Evolutionary conservation across 2,329 filamentous ascomycete species (phyloP), one percentile per base, ranked within the genome.

Genomic region (Aspergillus aculeatinus): DNA sequence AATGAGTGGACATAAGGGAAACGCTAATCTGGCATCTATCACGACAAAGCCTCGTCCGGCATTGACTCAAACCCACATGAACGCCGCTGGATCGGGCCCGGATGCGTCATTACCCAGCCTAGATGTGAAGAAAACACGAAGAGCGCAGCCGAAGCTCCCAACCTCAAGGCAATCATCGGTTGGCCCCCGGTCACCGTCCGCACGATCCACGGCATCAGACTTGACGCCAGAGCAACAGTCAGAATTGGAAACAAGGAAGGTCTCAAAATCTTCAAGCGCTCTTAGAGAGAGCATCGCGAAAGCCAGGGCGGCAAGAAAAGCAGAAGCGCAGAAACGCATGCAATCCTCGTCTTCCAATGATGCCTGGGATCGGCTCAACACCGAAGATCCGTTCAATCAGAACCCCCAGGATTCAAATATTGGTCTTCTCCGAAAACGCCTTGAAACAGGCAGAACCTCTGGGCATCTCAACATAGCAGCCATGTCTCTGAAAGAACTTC

Each of bases 231-330:
- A 74, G 51, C 64, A 70, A 29, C 67, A 71, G 21, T 55, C 67
- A 3, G 71, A 73, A 49, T 55, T 55, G 23, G 76, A 79, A 59
- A 70, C 75, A 14, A 72, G 75, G 39, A 83, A 80, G 60, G 74
- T 74, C 0, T 76, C 80, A 5, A 95, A 90, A 68, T 92, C 92
- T 0, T 97, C 94, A 0, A 81, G 85, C 16, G 88, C 92, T 0
- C 78, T 99, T 14, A 87, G 95, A 35, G 92, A 97, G 55, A 93
- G 95, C 57, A 97, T 98, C 63, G 92, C 93, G 42, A 94, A 93
- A 68, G 94, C 95, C 0, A 96, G 94, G 72, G 92, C 92, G 2
- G 90, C 92, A 2, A 89, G 86, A 59, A 85, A 87, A 63, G 87
- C 85, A 11, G 73, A 74, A 4, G 71, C 63, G 55, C 70, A 70